These are phyloP conservation scores for Candida piceae DNA, from an alignment of 805 yeast genomes.

Conservation along the genomic window DNA sequence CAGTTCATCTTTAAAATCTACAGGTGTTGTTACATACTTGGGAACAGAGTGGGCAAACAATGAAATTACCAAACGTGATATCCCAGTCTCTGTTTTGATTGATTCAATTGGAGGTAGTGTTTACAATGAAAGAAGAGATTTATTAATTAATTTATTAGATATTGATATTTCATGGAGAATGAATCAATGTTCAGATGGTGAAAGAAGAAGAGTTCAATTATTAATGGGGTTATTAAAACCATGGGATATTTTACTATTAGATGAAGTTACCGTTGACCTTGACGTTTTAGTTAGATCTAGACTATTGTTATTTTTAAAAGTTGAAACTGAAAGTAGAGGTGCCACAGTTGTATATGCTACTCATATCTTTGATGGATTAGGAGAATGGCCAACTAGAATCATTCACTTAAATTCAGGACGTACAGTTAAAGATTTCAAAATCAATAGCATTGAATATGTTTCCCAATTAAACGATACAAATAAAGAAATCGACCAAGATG, in stretches of 20 bases:
- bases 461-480: slow-evolving; percentile 16
- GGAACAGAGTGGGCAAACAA: slow-evolving; percentile 99
- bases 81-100: slow-evolving; percentile 75
- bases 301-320: slow-evolving; percentile 60
- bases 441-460: slow-evolving; percentile 30
- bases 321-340: slow-evolving; percentile 65
- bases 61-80: slow-evolving; percentile 84
- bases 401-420: slow-evolving; percentile 73
- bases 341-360: slow-evolving; percentile 90
- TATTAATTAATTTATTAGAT: slow-evolving; percentile 71
- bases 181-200: slow-evolving; percentile 92
- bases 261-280: slow-evolving; percentile 94
- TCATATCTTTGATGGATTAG: slow-evolving; percentile 93
- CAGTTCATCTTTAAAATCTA: slow-evolving; percentile 6
- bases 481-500: slow-evolving; percentile 10
- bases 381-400: slow-evolving; percentile 82
- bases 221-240: slow-evolving; percentile 91
- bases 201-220: slow-evolving; percentile 87
- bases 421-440: slow-evolving; percentile 34
- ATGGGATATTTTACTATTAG: slow-evolving; percentile 82
- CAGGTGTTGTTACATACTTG: slow-evolving; percentile 53
- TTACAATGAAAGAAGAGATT: slow-evolving; percentile 71
- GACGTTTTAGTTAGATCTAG: slow-evolving; percentile 87
- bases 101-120: slow-evolving; percentile 76
- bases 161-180: slow-evolving; percentile 88